phyloP scores from a whole-genome alignment of 1,284 basidiomycete genomes.

The Leccinum subspadiceum region DNA sequence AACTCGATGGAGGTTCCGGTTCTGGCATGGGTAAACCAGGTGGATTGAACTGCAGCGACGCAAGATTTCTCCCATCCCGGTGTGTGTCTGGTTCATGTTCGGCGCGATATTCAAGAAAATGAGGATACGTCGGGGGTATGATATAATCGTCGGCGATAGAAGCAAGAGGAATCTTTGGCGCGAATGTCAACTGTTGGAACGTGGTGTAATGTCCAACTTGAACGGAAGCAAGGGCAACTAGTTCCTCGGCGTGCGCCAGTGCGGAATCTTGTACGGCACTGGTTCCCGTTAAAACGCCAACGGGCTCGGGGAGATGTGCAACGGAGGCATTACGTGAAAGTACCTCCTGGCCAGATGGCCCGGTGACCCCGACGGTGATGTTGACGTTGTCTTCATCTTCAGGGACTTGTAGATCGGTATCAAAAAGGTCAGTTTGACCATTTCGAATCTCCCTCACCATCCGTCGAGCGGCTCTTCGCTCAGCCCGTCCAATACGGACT shows the following conservation, averaged over 20 bases:
- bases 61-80: conserved; percentile 45
- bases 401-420: conserved; percentile 43
- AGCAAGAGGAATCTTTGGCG: conserved; percentile 81
- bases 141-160: conserved; percentile 84
- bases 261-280: conserved; percentile 28
- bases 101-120: conserved; percentile 68
- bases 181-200: conserved; percentile 82
- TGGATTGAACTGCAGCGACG: conserved; percentile 69
- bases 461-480: conserved; percentile 76
- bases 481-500: conserved; percentile 82
- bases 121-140: conserved; percentile 82
- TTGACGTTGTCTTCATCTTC: conserved; percentile 61
- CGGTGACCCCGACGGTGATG: conserved; percentile 60
- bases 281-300: conserved; percentile 24
- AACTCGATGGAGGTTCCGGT: conserved; percentile 61
- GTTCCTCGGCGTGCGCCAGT: conserved; percentile 58
- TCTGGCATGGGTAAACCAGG: conserved; percentile 73
- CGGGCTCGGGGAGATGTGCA: conserved; percentile 25
- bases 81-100: conserved; percentile 56
- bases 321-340: conserved; percentile 27
- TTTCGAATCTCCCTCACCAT: conserved; percentile 63
- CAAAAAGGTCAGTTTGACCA: conserved; percentile 45
- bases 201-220: conserved; percentile 81
- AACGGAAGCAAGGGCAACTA: conserved; percentile 63
- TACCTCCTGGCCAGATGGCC: conserved; percentile 34